Conservation (phyloP, 352 stramenopile species). For the Phytopythium oedochilum region DNA sequence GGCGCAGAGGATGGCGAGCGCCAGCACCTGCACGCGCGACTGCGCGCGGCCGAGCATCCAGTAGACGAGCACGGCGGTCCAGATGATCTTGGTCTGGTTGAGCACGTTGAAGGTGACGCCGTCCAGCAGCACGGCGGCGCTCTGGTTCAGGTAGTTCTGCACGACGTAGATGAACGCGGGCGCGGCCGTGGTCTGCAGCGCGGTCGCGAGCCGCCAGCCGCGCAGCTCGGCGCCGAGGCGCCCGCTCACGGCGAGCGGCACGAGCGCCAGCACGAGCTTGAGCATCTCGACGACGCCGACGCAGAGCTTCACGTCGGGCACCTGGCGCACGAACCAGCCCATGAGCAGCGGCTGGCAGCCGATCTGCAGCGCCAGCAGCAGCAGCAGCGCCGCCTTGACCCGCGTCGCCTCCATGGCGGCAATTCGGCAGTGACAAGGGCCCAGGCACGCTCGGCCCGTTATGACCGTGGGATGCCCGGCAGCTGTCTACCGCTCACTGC, state of each 20-base stretch:
- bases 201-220: constrained; percentile 51
- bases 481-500: too few relatives aligned
- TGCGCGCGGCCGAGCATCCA: constrained; percentile 68
- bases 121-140: constrained; percentile 69
- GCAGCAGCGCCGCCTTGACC: constrained; percentile 54
- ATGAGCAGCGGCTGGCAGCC: constrained; percentile 77
- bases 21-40: constrained; percentile 60
- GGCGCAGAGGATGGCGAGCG: constrained; percentile 61
- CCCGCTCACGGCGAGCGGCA: constrained; percentile 49
- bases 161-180: constrained; percentile 80
- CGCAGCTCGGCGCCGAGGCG: constrained; percentile 50
- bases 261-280: constrained; percentile 61
- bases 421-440: too few relatives aligned
- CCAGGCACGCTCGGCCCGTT: too few relatives aligned
- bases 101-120: constrained; percentile 83
- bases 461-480: too few relatives aligned
- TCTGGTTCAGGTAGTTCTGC: constrained; percentile 82
- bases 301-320: constrained; percentile 55
- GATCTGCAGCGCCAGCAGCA: constrained; percentile 66
- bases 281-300: constrained; percentile 73
- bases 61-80: constrained; percentile 79
- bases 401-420: constrained; percentile 1
- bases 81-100: constrained; percentile 89
- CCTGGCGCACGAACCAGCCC: constrained; percentile 60
- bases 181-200: constrained; percentile 57